Percentiles rank a stretch among this genome's conserved stretches.
Evolutionary conservation across 2,329 filamentous ascomycete genomes (phyloP).

Genomic region (Seiridium unicorne): DNA sequence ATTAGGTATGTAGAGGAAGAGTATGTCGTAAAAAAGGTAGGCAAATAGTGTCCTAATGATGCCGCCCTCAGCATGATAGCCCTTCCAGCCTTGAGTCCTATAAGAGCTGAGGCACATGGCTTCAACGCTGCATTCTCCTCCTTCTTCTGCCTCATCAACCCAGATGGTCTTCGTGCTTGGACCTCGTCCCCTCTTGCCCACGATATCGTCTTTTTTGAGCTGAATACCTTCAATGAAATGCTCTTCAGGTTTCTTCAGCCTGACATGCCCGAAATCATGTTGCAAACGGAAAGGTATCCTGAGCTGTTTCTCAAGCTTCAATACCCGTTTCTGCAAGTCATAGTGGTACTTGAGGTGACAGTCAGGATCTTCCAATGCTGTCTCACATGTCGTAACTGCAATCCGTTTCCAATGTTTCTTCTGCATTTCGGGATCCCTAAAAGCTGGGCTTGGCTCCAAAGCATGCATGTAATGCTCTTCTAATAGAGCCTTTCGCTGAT

Average conservation of each 20-base stretch:
- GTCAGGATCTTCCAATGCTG: slow-evolving; percentile 79
- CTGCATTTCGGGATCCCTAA: slow-evolving; percentile 45
- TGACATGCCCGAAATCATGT: slow-evolving; percentile 88
- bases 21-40: slow-evolving; percentile 88
- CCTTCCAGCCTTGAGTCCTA: slow-evolving; percentile 82
- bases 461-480: slow-evolving; percentile 93
- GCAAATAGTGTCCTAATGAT: slow-evolving; percentile 89
- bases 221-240: slow-evolving; percentile 76
- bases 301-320: slow-evolving; percentile 82
- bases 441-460: slow-evolving; percentile 42
- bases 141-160: slow-evolving; percentile 72
- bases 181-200: slow-evolving; percentile 36
- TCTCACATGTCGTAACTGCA: slow-evolving; percentile 79
- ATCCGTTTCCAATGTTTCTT: slow-evolving; percentile 81
- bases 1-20: slow-evolving; percentile 92
- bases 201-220: slow-evolving; percentile 59
- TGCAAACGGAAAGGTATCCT: slow-evolving; percentile 82
- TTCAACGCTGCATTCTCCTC: slow-evolving; percentile 82
- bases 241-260: slow-evolving; percentile 72
- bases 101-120: slow-evolving; percentile 92
- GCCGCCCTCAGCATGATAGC: slow-evolving; percentile 89
- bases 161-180: slow-evolving; percentile 76
- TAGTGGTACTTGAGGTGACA: slow-evolving; percentile 94
- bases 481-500: slow-evolving; percentile 88
- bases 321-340: slow-evolving; percentile 89